phyloP scores from a whole-genome alignment of 1,284 basidiomycete genomes.

The Malassezia obtusa region DNA sequence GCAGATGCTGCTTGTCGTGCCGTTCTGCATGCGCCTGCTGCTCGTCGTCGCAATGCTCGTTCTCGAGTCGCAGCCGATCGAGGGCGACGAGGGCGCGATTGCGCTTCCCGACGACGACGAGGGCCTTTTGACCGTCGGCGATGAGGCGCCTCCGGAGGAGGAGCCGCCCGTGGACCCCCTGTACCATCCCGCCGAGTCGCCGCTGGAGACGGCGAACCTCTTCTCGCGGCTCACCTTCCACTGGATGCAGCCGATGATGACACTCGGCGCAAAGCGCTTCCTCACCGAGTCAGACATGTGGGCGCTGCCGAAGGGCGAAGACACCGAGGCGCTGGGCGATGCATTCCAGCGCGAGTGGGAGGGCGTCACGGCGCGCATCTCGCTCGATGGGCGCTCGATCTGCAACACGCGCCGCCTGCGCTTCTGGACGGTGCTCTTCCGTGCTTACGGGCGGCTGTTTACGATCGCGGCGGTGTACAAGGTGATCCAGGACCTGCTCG shows the following conservation, averaged over 20 bases:
- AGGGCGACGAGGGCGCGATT: slow-evolving; percentile 11
- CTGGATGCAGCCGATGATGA: slow-evolving; percentile 70
- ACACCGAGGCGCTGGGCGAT: slow-evolving; percentile 62
- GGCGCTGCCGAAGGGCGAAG: slow-evolving; percentile 54
- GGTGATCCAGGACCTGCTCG: slow-evolving; percentile 65
- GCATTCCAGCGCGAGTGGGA: slow-evolving; percentile 55
- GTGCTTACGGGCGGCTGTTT: slow-evolving; percentile 66
- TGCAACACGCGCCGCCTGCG: slow-evolving; percentile 18
- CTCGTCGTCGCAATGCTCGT: slow-evolving; percentile 29
- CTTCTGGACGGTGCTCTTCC: slow-evolving; percentile 22
- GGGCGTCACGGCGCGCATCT: neutral
- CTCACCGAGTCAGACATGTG: slow-evolving; percentile 49
- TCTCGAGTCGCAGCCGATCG: slow-evolving; percentile 32
- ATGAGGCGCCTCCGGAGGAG: neutral
- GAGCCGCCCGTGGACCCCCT: slow-evolving; percentile 15
- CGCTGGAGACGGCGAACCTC: slow-evolving; percentile 69
- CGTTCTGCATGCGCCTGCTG: slow-evolving; percentile 26
- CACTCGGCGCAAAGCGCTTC: slow-evolving; percentile 41
- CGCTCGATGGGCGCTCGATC: neutral
- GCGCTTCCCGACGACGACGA: slow-evolving; percentile 16
- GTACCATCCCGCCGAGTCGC: slow-evolving; percentile 55
- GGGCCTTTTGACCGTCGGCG: neutral
- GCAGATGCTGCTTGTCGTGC: slow-evolving; percentile 25
- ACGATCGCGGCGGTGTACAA: slow-evolving; percentile 59
- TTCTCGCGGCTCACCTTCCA: slow-evolving; percentile 60